Conservation (phyloP, 2,329 filamentous ascomycete species). For the Colletotrichum incanum region DNA sequence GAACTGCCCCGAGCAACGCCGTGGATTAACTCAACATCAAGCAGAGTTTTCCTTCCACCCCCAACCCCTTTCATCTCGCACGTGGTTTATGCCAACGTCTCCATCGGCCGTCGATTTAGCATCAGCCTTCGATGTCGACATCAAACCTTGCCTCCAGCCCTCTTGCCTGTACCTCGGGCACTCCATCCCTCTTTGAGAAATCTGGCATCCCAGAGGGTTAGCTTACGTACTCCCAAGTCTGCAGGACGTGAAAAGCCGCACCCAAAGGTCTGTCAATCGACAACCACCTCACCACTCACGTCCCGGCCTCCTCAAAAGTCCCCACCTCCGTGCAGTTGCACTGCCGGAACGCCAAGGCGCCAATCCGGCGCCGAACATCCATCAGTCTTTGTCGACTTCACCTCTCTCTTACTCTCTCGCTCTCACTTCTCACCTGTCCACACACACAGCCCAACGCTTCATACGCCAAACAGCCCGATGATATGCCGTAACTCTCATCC, state of each 20-base stretch:
- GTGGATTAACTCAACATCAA: too few species aligned
- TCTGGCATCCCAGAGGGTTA: too few species aligned
- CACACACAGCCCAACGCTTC: not conserved
- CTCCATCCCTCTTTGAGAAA: too few species aligned
- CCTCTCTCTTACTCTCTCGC: not conserved
- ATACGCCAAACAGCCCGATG: not conserved
- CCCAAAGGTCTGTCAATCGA: not conserved
- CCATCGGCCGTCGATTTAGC: too few species aligned
- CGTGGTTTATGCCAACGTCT: too few species aligned
- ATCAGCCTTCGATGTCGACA: too few species aligned
- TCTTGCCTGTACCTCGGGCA: too few species aligned
- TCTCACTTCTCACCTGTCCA: not conserved
- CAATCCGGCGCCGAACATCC: conserved; percentile 36
- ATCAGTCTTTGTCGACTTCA: conserved; percentile 22
- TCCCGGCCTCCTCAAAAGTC: not conserved
- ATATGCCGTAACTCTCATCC: not conserved
- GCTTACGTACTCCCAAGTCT: not conserved
- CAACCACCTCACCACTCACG: not conserved
- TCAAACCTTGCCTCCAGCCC: too few species aligned
- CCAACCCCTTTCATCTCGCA: too few species aligned
- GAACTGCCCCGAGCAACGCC: too few species aligned
- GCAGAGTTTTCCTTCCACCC: too few species aligned
- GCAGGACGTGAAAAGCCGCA: not conserved
- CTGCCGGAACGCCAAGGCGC: conserved; percentile 41
- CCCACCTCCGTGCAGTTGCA: conserved; percentile 30